Percentiles rank a stretch among this genome's conserved stretches.
These are phyloP conservation scores for Malassezia psittaci DNA, from an alignment of 1,284 basidiomycete species.

Conservation along the genomic window DNA sequence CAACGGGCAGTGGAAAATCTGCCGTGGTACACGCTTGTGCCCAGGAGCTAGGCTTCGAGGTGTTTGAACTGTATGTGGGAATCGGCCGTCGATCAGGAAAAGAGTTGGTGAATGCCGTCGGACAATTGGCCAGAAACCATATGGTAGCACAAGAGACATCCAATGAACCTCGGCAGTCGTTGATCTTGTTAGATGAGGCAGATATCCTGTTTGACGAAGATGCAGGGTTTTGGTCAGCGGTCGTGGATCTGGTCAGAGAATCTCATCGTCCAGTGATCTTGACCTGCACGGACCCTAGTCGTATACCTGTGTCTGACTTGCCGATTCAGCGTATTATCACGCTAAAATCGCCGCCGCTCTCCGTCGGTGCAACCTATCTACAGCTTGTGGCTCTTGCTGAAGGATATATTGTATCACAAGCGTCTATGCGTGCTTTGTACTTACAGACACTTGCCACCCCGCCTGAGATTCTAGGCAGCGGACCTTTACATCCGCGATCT, in stretches of 20 bases:
- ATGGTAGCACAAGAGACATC: slow-evolving; percentile 24
- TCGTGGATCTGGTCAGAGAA: slow-evolving; percentile 32
- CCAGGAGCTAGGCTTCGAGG: slow-evolving; percentile 72
- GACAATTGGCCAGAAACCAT: slow-evolving; percentile 77
- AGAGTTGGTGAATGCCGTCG: slow-evolving; percentile 69
- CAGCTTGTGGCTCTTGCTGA: slow-evolving; percentile 60
- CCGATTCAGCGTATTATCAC: slow-evolving; percentile 24
- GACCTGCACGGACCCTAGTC: slow-evolving; percentile 31
- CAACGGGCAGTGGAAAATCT: slow-evolving; percentile 48
- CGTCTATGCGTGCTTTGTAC: slow-evolving; percentile 9
- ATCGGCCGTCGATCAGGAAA: slow-evolving; percentile 66
- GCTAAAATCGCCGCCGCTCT: slow-evolving; percentile 21
- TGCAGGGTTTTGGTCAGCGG: slow-evolving; percentile 75
- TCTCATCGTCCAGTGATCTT: slow-evolving; percentile 40
- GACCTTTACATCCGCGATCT: slow-evolving; percentile 1
- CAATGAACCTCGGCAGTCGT: slow-evolving; percentile 57
- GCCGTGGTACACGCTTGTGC: slow-evolving; percentile 44
- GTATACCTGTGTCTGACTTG: slow-evolving; percentile 22
- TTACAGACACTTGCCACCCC: not conserved
- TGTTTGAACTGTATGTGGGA: slow-evolving; percentile 96
- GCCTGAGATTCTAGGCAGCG: not conserved
- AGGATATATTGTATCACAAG: slow-evolving; percentile 59
- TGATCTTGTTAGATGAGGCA: slow-evolving; percentile 92
- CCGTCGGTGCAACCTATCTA: slow-evolving; percentile 54
- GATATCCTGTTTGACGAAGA: slow-evolving; percentile 88